phyloP scores from a whole-genome alignment of 208 protist species.

The Herpetomonas samuelpessoai region DNA sequence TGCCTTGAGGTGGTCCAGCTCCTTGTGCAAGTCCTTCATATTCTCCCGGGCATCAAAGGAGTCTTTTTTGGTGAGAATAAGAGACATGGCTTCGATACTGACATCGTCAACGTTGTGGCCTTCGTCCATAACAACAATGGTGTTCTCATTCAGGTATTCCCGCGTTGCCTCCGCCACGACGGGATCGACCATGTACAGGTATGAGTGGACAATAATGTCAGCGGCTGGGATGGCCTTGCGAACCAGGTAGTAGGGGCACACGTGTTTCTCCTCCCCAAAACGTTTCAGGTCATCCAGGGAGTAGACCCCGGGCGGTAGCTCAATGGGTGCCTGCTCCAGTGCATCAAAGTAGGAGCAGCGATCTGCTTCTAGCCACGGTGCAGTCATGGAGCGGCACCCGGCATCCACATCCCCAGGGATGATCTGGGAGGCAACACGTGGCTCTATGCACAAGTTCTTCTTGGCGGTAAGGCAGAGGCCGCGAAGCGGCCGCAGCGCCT shows the following conservation, averaged over 20 bases:
- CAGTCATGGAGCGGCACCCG: constrained; percentile 92
- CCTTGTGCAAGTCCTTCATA: constrained; percentile 71
- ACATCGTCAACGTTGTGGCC: constrained; percentile 99
- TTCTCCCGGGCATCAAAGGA: constrained; percentile 81
- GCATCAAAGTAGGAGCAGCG: constrained; percentile 84
- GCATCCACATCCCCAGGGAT: constrained; percentile 93
- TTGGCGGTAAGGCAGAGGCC: constrained; percentile 88
- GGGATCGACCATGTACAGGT: constrained; percentile 99
- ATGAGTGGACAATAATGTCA: constrained; percentile 98
- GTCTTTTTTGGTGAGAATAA: constrained; percentile 93
- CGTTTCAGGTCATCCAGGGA: constrained; percentile 95
- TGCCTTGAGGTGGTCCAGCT: constrained; percentile 76
- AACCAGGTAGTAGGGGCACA: constrained; percentile 97
- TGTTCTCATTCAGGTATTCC: constrained; percentile 91
- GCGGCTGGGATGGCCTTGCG: constrained; percentile 86
- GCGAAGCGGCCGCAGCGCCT: constrained; percentile 49
- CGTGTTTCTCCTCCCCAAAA: constrained; percentile 84
- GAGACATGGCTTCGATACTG: constrained; percentile 98
- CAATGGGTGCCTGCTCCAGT: constrained; percentile 45
- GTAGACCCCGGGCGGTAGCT: constrained; percentile 95
- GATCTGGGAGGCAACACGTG: constrained; percentile 53
- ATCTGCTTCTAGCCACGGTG: constrained; percentile 84
- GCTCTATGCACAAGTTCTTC: constrained; percentile 97
- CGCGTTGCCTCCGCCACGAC: constrained; percentile 95
- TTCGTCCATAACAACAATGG: constrained; percentile 99